Conservation (phyloP, 306 rosid species). For the Alnus rubra region DNA sequence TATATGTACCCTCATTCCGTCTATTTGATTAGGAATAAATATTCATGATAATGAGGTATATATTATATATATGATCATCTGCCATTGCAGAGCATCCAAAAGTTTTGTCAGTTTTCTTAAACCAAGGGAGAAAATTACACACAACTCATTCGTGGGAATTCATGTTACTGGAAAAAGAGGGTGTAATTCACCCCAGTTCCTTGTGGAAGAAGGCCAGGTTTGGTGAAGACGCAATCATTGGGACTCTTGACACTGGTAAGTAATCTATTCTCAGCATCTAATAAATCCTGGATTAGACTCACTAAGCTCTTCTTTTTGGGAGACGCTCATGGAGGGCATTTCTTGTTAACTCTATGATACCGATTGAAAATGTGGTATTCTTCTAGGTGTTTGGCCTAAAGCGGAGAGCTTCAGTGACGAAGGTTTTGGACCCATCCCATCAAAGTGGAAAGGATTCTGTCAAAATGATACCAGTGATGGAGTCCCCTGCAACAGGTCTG, state of each 20-base stretch:
- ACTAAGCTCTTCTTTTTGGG: too few relatives aligned
- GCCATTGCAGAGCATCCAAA: conserved; percentile 42
- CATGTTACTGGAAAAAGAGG: conserved; percentile 48
- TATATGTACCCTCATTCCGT: too few relatives aligned
- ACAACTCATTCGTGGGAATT: conserved; percentile 74
- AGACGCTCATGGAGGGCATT: too few relatives aligned
- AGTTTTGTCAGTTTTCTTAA: conserved; percentile 43
- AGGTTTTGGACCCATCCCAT: conserved; percentile 60
- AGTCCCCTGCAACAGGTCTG: conserved; percentile 62
- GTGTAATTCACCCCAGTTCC: conserved; percentile 31
- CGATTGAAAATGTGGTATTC: background rate
- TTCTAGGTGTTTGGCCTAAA: conserved; percentile 70
- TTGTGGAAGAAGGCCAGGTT: conserved; percentile 50
- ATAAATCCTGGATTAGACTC: too few relatives aligned
- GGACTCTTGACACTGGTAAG: conserved; percentile 65
- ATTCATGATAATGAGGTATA: background rate
- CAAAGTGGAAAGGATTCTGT: conserved; percentile 79
- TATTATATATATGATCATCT: background rate
- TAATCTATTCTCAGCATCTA: too few relatives aligned
- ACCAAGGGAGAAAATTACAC: conserved; percentile 41
- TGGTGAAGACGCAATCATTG: conserved; percentile 68
- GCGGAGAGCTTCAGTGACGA: conserved; percentile 62
- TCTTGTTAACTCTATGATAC: background rate
- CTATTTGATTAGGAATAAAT: too few relatives aligned
- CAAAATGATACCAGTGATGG: conserved; percentile 13